Evolutionary conservation across 257 asterid genomes (phyloP).

Genomic region (Echium plantagineum): DNA sequence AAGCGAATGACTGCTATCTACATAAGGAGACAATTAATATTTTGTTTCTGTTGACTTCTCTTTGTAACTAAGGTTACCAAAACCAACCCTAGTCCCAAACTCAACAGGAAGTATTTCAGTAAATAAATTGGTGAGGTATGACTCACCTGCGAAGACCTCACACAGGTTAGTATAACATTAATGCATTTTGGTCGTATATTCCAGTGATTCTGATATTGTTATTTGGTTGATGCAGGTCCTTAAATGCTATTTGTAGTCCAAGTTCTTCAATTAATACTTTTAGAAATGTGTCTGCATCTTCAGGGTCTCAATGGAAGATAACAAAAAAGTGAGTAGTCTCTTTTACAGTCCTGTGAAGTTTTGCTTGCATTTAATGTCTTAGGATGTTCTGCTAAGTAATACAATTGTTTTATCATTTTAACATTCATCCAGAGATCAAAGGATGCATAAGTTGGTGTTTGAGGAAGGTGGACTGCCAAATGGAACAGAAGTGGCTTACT

Average conservation of each 20-base stretch:
- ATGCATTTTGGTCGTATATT: conserved; percentile 1
- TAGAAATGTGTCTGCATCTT: conserved; percentile 32
- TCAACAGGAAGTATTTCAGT: conserved; percentile 28
- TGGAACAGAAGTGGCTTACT: conserved; percentile 88
- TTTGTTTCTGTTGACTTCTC: conserved; percentile 17
- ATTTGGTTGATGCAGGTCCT: conserved; percentile 34
- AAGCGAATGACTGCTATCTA: background rate
- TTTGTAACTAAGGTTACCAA: conserved; percentile 32
- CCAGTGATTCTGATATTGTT: conserved; percentile 4
- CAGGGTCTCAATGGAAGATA: conserved; percentile 57
- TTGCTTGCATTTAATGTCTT: conserved; percentile 10
- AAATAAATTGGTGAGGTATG: conserved; percentile 21
- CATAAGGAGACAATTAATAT: background rate
- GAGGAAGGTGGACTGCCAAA: conserved; percentile 88
- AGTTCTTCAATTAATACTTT: conserved; percentile 33
- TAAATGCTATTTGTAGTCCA: conserved; percentile 19
- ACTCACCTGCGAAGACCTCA: conserved; percentile 29
- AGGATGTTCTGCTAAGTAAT: conserved; percentile 6
- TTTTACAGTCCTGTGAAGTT: conserved; percentile 3
- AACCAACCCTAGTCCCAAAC: conserved; percentile 23
- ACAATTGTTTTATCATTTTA: conserved; percentile 8
- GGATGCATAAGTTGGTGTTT: conserved; percentile 87
- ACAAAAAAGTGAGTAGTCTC: conserved; percentile 68
- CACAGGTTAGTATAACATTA: conserved; percentile 48
- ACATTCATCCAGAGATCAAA: conserved; percentile 56